Evolutionary conservation across 176 grass and related monocot species (phyloP).

Genomic region (Oryza longistaminata): DNA sequence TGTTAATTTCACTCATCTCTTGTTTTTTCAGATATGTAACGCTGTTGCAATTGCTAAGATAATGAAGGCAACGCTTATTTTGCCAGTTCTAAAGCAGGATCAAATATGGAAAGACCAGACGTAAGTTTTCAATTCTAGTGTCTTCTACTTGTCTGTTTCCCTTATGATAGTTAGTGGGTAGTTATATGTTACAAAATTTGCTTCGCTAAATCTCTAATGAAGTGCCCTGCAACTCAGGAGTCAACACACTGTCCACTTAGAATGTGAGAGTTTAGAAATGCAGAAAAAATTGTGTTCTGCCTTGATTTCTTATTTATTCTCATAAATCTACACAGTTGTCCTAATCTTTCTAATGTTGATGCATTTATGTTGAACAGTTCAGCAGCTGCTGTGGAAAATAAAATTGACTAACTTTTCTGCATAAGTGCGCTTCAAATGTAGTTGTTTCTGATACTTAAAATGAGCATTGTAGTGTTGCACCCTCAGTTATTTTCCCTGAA

Average conservation of each 20-base stretch:
- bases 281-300: neutral
- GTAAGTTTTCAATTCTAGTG: slow-evolving; percentile 44
- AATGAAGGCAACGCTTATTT: slow-evolving; percentile 79
- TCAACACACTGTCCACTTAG: neutral
- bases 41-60: slow-evolving; percentile 82
- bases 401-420: neutral
- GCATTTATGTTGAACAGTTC: neutral
- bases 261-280: neutral
- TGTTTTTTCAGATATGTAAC: slow-evolving; percentile 61
- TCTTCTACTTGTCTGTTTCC: neutral
- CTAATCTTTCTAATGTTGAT: neutral
- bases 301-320: neutral
- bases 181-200: neutral
- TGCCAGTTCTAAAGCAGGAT: slow-evolving; percentile 81
- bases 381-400: neutral
- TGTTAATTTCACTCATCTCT: neutral
- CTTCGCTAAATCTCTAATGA: neutral
- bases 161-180: neutral
- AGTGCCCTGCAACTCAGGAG: neutral
- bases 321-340: neutral
- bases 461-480: neutral
- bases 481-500: neutral
- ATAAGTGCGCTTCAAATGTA: neutral
- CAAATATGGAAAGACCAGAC: slow-evolving; percentile 89
- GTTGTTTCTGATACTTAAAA: neutral